Base-by-base conservation (phyloP, 2,329 filamentous ascomycete species). In the Claviceps sp. region DNA sequence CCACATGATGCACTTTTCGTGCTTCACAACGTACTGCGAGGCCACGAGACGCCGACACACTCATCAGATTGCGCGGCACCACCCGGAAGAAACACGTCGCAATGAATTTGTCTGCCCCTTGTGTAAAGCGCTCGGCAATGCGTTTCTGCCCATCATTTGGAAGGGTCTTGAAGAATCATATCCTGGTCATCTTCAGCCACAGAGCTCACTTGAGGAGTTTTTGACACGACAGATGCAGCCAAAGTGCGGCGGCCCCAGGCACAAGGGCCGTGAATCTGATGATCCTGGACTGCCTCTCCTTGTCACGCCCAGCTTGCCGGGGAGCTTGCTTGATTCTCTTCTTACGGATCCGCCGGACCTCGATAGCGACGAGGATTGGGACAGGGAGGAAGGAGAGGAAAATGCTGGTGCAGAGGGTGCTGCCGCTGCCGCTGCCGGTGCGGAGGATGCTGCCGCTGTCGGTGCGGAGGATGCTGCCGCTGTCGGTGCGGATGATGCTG, bases 1-100 rank as follows among this genome's bases (percentile, higher is more conserved):
- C 2, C 93, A 98, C 66, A 94, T 98, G 62, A 98, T 98, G 93
- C 93, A 98, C 66, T 97, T 87, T 65, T 82, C 80, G 58, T 98
- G 93, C 68, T 98, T 98, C 63, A 89, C 96, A 61, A 80, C 86
- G 42, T 98, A 97, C 62, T 85, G 88, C 57, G 80, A 86, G 45
- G 88, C 91, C 4, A 95, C 88, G 0, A 76, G 83, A 50, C 79
- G 90, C 54, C 80, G 93, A 40, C 94, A 98, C 63, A 80, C 79
- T 20, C 88, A 93, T 60, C 93, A 98, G 65, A 95, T 98, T 65
- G 90, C 93, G 7, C 80, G 93, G 14, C 88, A 95, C 60, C 93
- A 97, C 60, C 93, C 93, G 0, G 94, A 98, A 64, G 78, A 83
- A 51, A 76, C 88, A 2, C 74, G 78, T 20, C 74, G 79, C 44